Percentiles rank a stretch among this genome's conserved stretches.
phyloP scores from a whole-genome alignment of 202 grass and related monocot species.

The Zizania palustris region DNA sequence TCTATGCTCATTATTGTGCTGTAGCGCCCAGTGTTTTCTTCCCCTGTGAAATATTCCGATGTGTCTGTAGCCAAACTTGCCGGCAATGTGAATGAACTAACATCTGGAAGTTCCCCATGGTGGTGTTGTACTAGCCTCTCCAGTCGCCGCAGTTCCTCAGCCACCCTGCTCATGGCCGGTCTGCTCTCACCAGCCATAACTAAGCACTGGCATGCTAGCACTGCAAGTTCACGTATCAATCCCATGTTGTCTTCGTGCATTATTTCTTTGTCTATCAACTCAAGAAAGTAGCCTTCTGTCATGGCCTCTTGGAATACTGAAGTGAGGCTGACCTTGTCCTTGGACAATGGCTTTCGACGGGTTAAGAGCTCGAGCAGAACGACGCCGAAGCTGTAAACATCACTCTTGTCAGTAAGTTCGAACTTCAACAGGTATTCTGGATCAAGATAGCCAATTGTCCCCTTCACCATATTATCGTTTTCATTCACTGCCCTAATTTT shows the following conservation, averaged over 20 bases:
- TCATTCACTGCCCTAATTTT: neutral
- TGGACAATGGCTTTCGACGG: constrained; percentile 26
- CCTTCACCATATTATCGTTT: neutral
- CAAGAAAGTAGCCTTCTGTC: constrained; percentile 23
- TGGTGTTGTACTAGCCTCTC: neutral
- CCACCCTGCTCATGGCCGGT: constrained; percentile 33
- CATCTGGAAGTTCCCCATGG: neutral
- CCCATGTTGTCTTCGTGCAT: constrained; percentile 17
- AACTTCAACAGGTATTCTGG: neutral
- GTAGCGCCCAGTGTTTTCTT: neutral
- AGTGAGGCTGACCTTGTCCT: constrained; percentile 12
- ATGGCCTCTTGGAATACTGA: constrained; percentile 15
- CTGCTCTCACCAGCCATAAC: neutral
- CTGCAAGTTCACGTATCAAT: neutral
- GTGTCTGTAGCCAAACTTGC: neutral
- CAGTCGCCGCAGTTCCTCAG: neutral
- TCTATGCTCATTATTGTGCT: constrained; percentile 17
- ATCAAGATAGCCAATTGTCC: constrained; percentile 33
- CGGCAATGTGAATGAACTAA: neutral
- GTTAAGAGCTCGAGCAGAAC: constrained; percentile 52
- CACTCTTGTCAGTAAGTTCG: constrained; percentile 37
- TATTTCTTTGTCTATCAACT: constrained; percentile 38
- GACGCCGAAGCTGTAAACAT: constrained; percentile 58
- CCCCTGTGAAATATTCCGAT: neutral
- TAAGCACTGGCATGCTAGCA: constrained; percentile 16